phyloP scores from a whole-genome alignment of 192 early-diverging fungal species.

The Glomus cerebriforme region DNA sequence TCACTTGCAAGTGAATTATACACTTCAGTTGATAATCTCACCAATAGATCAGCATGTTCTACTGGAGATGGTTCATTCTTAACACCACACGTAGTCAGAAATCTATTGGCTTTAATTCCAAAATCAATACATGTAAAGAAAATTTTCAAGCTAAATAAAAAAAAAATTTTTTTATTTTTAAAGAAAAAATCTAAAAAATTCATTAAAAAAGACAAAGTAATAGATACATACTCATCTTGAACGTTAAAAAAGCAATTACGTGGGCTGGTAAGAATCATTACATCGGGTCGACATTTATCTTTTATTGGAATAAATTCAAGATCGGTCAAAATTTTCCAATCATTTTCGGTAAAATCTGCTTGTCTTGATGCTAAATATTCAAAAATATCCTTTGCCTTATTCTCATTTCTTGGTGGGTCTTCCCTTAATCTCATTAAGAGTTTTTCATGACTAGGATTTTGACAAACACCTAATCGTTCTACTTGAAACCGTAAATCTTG shows the following conservation, averaged over 20 bases:
- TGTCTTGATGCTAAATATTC: constrained; percentile 67
- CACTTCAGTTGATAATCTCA: constrained; percentile 59
- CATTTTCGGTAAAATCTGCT: constrained; percentile 50
- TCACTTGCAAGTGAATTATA: constrained; percentile 53
- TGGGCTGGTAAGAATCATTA: too few relatives aligned
- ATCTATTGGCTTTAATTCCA: constrained; percentile 68
- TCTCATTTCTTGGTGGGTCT: constrained; percentile 34
- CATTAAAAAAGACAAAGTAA: background rate
- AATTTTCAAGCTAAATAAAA: constrained; percentile 45
- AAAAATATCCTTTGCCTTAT: constrained; percentile 60
- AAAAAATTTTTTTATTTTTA: constrained; percentile 49
- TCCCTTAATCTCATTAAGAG: constrained; percentile 44
- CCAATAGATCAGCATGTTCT: constrained; percentile 68
- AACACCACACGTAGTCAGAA: constrained; percentile 82
- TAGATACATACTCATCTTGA: constrained; percentile 11
- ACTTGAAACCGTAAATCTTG: constrained; percentile 51
- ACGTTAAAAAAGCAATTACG: background rate
- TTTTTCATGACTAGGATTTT: constrained; percentile 52
- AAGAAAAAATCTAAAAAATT: constrained; percentile 36
- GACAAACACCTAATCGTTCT: constrained; percentile 65
- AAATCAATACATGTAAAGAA: constrained; percentile 70
- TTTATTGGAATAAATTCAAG: constrained; percentile 67
- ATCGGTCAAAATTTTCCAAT: constrained; percentile 55
- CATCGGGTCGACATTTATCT: background rate
- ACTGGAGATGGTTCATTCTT: constrained; percentile 73